Conservation (phyloP, 257 asterid genomes). For the Mitragyna speciosa region DNA sequence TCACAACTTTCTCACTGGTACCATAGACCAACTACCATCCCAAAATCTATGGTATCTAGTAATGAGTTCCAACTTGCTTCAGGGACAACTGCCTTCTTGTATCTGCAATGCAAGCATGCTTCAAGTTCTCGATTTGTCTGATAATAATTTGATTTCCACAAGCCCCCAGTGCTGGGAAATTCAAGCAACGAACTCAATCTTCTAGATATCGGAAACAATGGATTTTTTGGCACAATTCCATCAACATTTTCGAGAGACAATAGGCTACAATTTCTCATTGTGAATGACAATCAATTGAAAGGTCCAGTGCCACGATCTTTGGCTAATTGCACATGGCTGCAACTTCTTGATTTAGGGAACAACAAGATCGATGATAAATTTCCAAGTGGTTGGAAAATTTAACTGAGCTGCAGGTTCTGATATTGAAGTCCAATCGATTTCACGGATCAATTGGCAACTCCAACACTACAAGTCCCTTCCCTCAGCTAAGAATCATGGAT, state of each 20-base stretch:
- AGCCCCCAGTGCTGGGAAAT: no score
- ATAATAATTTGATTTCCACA: no score
- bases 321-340: conserved; percentile 18
- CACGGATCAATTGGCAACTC: no score
- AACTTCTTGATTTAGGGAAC: conserved; percentile 21
- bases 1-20: neutral
- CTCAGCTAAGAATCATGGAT: no score
- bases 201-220: no score
- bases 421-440: conserved; percentile 19
- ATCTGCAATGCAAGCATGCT: no score
- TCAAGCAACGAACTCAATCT: no score
- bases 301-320: conserved; percentile 20
- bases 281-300: conserved; percentile 13
- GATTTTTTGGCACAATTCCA: conserved; percentile 21
- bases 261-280: neutral
- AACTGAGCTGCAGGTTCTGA: conserved; percentile 29
- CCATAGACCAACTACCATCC: neutral
- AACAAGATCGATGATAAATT: conserved; percentile 28
- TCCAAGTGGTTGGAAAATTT: conserved; percentile 33
- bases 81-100: no score
- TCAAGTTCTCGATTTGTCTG: no score
- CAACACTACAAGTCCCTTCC: no score
- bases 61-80: no score
- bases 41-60: no score
- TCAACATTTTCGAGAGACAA: neutral